Conservation (phyloP, 1,284 basidiomycete species). For the Puccinia triticina region DNA sequence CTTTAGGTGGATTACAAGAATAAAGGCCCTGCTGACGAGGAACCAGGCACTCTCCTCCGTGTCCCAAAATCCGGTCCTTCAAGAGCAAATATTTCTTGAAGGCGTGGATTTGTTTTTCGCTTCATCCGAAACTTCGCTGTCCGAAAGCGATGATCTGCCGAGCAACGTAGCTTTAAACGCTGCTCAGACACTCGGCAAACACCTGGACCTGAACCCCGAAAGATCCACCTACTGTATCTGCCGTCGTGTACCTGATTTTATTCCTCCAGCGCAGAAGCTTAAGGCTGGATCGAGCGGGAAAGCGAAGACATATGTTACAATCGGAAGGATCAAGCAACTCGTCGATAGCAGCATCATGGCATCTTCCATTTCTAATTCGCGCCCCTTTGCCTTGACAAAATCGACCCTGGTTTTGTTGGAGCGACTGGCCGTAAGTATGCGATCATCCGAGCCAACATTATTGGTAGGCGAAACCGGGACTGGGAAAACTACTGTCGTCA, state of each 20-base stretch:
- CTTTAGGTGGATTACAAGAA: slow-evolving; percentile 61
- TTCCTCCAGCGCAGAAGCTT: slow-evolving; percentile 68
- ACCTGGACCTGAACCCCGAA: slow-evolving; percentile 71
- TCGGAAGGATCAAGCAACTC: slow-evolving; percentile 56
- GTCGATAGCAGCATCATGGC: slow-evolving; percentile 51
- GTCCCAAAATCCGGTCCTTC: slow-evolving; percentile 71
- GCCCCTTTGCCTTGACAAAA: slow-evolving; percentile 85
- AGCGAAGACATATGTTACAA: slow-evolving; percentile 55
- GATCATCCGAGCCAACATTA: slow-evolving; percentile 79
- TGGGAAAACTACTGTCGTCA: slow-evolving; percentile 92
- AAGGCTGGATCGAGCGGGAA: slow-evolving; percentile 64
- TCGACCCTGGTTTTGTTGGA: slow-evolving; percentile 81
- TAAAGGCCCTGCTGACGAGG: slow-evolving; percentile 26
- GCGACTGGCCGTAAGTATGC: slow-evolving; percentile 75
- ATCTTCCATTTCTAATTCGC: slow-evolving; percentile 53
- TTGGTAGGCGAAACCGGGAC: slow-evolving; percentile 98
- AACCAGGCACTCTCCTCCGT: slow-evolving; percentile 53
- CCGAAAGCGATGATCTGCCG: slow-evolving; percentile 66
- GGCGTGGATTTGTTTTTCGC: slow-evolving; percentile 92
- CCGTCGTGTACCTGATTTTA: slow-evolving; percentile 70
- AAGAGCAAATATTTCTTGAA: slow-evolving; percentile 89
- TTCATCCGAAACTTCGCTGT: slow-evolving; percentile 64
- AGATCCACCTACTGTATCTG: slow-evolving; percentile 65
- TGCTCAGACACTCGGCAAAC: slow-evolving; percentile 66
- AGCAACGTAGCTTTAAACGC: slow-evolving; percentile 61